Conservation (phyloP, 225 moss, liverwort and hornwort species). For the Polytrichum commune region DNA sequence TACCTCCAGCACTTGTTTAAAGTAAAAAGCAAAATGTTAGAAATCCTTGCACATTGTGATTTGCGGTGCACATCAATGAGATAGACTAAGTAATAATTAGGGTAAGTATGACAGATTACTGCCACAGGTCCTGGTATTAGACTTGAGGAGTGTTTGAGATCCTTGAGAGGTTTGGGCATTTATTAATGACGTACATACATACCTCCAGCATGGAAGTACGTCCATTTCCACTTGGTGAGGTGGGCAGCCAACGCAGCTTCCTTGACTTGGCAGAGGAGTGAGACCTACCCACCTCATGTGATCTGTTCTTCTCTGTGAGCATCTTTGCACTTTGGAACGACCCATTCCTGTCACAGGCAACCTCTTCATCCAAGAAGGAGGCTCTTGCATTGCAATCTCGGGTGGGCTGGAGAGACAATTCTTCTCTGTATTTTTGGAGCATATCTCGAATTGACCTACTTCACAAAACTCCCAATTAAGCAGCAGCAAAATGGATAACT, state of each 20-base stretch:
- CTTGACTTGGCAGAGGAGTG: neutral
- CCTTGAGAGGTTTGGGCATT: too few relatives aligned
- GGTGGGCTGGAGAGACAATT: slow-evolving; percentile 22
- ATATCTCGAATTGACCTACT: slow-evolving; percentile 30
- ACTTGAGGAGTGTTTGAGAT: too few relatives aligned
- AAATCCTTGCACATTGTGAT: too few relatives aligned
- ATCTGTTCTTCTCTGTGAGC: neutral
- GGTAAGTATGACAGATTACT: too few relatives aligned
- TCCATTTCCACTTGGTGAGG: neutral
- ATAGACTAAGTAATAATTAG: too few relatives aligned
- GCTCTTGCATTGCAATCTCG: neutral
- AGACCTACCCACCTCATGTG: slow-evolving; percentile 15
- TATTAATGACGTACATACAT: neutral
- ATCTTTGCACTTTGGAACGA: slow-evolving; percentile 3
- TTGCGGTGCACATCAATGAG: too few relatives aligned
- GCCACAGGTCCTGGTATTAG: too few relatives aligned
- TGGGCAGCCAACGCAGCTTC: slow-evolving; percentile 11
- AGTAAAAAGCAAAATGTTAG: too few relatives aligned
- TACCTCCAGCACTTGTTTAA: too few relatives aligned
- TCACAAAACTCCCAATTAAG: slow-evolving; percentile 3
- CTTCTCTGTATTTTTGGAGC: slow-evolving; percentile 39
- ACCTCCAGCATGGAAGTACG: slow-evolving; percentile 17
- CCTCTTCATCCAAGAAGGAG: slow-evolving; percentile 10
- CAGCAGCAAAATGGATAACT: slow-evolving; percentile 7
- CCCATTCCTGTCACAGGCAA: neutral